Evolutionary conservation across 305 asterid genomes (phyloP).

Genomic region (Solanum hybrid): DNA sequence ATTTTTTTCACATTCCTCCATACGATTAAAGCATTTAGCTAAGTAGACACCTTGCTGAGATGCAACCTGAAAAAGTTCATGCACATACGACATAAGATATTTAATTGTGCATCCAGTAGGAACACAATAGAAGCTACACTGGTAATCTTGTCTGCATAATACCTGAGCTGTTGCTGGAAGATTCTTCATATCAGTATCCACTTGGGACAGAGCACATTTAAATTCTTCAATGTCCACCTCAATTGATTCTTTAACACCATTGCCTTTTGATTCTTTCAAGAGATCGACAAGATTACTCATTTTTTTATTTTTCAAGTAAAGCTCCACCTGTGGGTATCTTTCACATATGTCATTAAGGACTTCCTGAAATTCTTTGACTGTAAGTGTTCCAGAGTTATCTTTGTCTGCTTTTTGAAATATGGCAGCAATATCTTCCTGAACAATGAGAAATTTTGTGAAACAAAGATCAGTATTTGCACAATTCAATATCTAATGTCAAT

Average conservation of each 20-base stretch:
- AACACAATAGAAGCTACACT: not conserved
- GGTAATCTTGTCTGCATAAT: not conserved
- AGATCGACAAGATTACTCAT: slow-evolving; percentile 54
- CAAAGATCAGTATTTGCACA: not conserved
- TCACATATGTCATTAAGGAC: slow-evolving; percentile 74
- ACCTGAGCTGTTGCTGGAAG: slow-evolving; percentile 99
- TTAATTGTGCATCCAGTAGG: not conserved
- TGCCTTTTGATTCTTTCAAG: slow-evolving; percentile 50
- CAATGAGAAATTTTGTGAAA: not conserved
- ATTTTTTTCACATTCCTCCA: slow-evolving; percentile 71
- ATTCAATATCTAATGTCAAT: not conserved
- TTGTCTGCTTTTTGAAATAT: slow-evolving; percentile 82
- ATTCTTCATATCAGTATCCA: slow-evolving; percentile 84
- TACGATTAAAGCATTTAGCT: slow-evolving; percentile 88
- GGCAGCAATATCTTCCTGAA: slow-evolving; percentile 76
- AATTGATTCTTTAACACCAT: slow-evolving; percentile 46
- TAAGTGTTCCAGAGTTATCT: slow-evolving; percentile 84
- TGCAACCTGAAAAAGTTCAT: slow-evolving; percentile 50
- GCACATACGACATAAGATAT: not conserved
- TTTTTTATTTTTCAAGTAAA: slow-evolving; percentile 54
- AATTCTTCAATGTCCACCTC: slow-evolving; percentile 85
- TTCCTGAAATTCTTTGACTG: slow-evolving; percentile 79
- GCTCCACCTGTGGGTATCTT: slow-evolving; percentile 89
- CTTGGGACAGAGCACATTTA: slow-evolving; percentile 72
- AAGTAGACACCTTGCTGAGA: slow-evolving; percentile 96